Base-by-base conservation (phyloP, 2,329 filamentous ascomycete genomes). In the Talaromyces verruculosus region DNA sequence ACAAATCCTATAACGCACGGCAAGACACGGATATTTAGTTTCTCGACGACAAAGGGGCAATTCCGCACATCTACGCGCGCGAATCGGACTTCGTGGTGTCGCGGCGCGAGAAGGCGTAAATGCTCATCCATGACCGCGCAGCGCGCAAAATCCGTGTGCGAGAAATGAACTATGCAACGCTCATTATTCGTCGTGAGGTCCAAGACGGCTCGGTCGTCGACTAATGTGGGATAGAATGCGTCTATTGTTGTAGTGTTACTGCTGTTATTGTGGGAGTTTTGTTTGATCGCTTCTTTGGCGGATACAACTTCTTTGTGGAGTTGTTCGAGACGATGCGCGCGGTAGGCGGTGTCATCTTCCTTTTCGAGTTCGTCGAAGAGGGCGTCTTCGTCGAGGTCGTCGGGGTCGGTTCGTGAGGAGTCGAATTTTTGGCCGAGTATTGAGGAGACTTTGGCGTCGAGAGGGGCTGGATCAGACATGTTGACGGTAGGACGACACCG, bases 91-190 rank as follows among this genome's bases (percentile, higher is more conserved):
- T 81, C 79, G 62, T 78, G 72, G 67, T 81, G 79, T 39, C 67
- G 72, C 51, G 70, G 67, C 25, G 79, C 78, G 41, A 82, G 72
- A 28, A 82, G 76, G 59, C 83, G 78, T 11, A 89, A 79, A 73
- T 86, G 85, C 59, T 78, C 79, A 72, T 89, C 87, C 87, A 89
- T 89, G 64, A 86, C 83, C 11, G 79, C 77, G 75, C 87, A 89
- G 64, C 87, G 83, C 22, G 83, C 81, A 75, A 89, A 89, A 71
- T 89, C 87, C 2, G 85, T 82, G 72, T 89, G 87, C 74, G 84
- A 86, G 74, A 89, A 89, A 73, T 89, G 87, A 28, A 89, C 84
- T 1, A 89, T 80, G 70, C 84, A 87, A 30, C 83, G 77, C 67
- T 85, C 82, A 13, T 83, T 83, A 58, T 82, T 80, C 7, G 87